Evolutionary conservation across 345 rosid species (phyloP).

Genomic region (Kernera saxatilis): DNA sequence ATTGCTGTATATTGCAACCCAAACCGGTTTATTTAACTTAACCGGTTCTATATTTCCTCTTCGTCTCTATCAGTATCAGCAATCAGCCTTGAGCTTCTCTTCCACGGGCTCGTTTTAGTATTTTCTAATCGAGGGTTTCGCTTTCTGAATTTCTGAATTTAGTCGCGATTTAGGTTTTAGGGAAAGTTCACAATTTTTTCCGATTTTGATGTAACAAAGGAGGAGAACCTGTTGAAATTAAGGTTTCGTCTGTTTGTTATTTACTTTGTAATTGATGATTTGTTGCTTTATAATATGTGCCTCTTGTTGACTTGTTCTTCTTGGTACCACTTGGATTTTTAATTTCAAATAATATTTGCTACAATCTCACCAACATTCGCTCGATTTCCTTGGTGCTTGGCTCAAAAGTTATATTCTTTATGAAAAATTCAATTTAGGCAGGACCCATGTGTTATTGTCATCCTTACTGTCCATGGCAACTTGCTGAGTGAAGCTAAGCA

Average conservation of each 20-base stretch:
- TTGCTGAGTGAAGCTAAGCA: background rate
- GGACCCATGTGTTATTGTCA: background rate
- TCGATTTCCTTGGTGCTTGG: background rate
- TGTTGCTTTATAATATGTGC: background rate
- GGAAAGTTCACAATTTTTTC: background rate
- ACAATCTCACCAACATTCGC: background rate
- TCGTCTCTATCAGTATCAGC: too few species aligned
- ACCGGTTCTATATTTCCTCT: too few species aligned
- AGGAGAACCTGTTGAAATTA: background rate
- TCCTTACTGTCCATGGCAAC: background rate
- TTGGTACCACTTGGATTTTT: background rate
- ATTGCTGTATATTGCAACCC: too few species aligned
- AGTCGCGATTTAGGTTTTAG: background rate
- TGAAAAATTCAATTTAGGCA: background rate
- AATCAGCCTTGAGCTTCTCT: too few species aligned
- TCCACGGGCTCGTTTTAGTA: too few species aligned
- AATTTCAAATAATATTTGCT: background rate
- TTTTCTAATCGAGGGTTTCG: too few species aligned
- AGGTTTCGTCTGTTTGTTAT: background rate
- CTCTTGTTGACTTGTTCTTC: background rate
- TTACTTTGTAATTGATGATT: background rate
- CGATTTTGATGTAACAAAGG: background rate
- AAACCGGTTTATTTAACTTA: too few species aligned
- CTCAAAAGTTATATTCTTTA: background rate
- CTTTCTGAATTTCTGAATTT: background rate